Evolutionary conservation across 768 basidiomycete genomes (phyloP), one percentile per base, ranked within the genome.

Genomic region (Leccinum longicurvipes): DNA sequence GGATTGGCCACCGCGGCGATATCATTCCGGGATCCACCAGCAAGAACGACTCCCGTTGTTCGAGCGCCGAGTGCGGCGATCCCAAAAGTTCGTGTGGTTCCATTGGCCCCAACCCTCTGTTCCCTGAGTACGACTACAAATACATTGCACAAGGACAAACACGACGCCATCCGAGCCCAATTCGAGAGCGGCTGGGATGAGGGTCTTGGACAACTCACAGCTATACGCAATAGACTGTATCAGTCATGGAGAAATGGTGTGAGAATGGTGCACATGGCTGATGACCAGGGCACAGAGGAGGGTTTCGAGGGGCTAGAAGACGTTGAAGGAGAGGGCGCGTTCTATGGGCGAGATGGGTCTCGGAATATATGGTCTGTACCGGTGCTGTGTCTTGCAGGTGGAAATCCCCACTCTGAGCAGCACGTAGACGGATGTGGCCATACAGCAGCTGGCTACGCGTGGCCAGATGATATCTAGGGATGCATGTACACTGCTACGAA

Each of bases 1-100:
- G 86, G 86, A 9, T 57, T 90, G n/a, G 83, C 86, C 4, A 81
- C 80, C 1, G 79, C 89, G 6, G 82, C 84, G 3, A 78, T 90
- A 60, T 86, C 86, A 5, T 59, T 90, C 47, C 75, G 80, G n/a
- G 67, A 69, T 21, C 57, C 65, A 6, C 64, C 65, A 23, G 58
- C 63, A 6, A 67, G 49, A 47, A 62, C 58, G 44, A 48, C 46
- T 17, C 62, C 64, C 29, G 60, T 50, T 23, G 41, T 56, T 27
- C 59, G 42, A 8, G 23, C 51, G 14, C 23, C 51, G 11, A 54
- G 59, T 32, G 45, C 29, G 23, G 51, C n/a, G 29, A 61, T 63
- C 24, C 67, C 74, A 14, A 82, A 74, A 61, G 72, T 87, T 51
- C 81, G 84, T 46, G 68, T 90, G 47, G 64, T 87, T 4, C 88